Evolutionary conservation across 768 basidiomycete genomes (phyloP).

Genomic region (Favolaschia claudopus): DNA sequence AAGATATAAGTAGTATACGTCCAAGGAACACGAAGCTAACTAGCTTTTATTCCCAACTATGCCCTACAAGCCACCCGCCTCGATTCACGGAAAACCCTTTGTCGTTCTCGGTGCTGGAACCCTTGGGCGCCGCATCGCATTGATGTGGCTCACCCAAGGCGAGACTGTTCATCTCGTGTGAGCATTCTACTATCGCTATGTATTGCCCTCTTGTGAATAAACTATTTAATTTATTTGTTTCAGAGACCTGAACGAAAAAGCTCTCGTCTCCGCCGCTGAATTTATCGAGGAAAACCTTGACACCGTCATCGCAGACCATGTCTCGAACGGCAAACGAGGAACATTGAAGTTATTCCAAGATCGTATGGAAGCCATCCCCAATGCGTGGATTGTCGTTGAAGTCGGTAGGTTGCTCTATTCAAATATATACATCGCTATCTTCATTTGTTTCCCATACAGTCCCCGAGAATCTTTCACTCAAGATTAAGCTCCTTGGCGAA

Average conservation of each 20-base stretch:
- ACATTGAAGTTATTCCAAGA: conserved; percentile 14
- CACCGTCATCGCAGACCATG: conserved; percentile 11
- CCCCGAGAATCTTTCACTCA: conserved; percentile 17
- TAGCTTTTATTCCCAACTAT: background rate
- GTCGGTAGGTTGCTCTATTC: conserved; percentile 7
- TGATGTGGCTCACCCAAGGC: conserved; percentile 29
- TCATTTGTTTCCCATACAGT: background rate
- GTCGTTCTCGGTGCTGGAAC: conserved; percentile 21
- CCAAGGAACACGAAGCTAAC: background rate
- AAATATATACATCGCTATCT: background rate
- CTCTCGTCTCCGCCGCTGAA: conserved; percentile 12
- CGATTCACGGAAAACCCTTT: conserved; percentile 16
- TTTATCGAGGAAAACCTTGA: conserved; percentile 14
- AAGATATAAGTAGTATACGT: background rate
- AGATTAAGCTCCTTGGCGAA: conserved; percentile 22
- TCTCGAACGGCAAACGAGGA: conserved; percentile 9
- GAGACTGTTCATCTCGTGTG: conserved; percentile 23
- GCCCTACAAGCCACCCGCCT: conserved; percentile 14
- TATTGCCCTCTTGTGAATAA: background rate
- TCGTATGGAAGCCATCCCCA: conserved; percentile 13
- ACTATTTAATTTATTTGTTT: no score
- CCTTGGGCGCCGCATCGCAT: conserved; percentile 23
- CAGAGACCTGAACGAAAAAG: conserved; percentile 20
- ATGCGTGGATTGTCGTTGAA: conserved; percentile 27
- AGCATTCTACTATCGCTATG: background rate